Evolutionary conservation across 2,329 filamentous ascomycete species (phyloP).

Genomic region (Neoascochyta sp.): DNA sequence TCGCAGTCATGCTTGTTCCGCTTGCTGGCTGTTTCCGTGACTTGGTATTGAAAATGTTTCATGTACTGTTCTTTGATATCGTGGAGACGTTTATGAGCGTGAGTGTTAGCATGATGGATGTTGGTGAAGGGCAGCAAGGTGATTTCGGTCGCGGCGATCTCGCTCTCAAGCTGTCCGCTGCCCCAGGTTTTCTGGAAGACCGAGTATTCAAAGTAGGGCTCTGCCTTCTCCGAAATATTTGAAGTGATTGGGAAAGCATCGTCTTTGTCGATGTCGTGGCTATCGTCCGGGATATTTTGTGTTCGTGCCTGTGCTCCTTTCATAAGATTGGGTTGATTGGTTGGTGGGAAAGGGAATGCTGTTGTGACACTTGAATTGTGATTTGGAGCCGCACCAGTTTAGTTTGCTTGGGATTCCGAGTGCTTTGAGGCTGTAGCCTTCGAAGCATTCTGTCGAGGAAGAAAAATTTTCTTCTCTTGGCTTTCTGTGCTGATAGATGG

Average conservation of each 20-base stretch:
- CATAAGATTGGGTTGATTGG: too few species aligned
- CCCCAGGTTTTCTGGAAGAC: constrained; percentile 15
- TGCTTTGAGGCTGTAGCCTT: too few species aligned
- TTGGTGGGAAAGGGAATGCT: too few species aligned
- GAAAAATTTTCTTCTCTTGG: too few species aligned
- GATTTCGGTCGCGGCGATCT: constrained; percentile 1
- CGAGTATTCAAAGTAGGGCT: constrained; percentile 21
- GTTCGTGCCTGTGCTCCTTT: too few species aligned
- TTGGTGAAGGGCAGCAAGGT: constrained; percentile 6
- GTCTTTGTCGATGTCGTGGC: too few species aligned
- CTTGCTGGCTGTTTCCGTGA: constrained; percentile 4
- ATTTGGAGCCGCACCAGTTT: too few species aligned
- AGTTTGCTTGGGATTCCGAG: too few species aligned
- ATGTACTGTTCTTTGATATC: constrained; percentile 2
- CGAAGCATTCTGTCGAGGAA: too few species aligned
- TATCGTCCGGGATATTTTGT: constrained; percentile 1
- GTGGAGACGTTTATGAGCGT: constrained; percentile 11
- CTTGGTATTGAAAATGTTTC: constrained; percentile 2
- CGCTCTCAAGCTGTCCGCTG: constrained; percentile 2
- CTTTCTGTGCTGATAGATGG: too few species aligned
- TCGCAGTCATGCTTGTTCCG: constrained; percentile 12
- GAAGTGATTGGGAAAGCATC: neutral
- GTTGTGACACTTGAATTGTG: too few species aligned
- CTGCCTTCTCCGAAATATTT: constrained; percentile 2
- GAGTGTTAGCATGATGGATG: constrained; percentile 16